Percentiles rank a stretch among this genome's conserved stretches.
Conservation (phyloP, 176 grass and related monocot genomes). For the Eleusine coracana region DNA sequence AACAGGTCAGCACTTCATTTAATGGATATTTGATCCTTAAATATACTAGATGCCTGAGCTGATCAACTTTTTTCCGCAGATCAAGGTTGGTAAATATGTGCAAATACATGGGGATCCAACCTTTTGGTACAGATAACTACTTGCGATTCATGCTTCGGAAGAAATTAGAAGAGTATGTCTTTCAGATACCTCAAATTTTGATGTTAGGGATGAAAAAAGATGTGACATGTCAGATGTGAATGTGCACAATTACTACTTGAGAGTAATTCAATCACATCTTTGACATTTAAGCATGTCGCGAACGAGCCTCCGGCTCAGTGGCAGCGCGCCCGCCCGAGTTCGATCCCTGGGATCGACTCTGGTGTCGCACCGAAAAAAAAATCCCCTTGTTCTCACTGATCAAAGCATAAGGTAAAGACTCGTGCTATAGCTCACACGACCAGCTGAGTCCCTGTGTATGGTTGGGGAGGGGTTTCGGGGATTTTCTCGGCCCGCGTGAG, state of each 20-base stretch:
- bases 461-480: no score
- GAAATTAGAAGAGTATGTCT: constrained; percentile 78
- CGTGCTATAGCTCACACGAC: no score
- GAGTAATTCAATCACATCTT: constrained; percentile 12
- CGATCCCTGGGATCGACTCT: no score
- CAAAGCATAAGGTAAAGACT: no score
- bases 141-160: constrained; percentile 92
- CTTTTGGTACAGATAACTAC: constrained; percentile 94
- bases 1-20: constrained; percentile 60
- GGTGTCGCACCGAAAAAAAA: no score
- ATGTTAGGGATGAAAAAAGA: constrained; percentile 31
- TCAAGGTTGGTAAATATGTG: constrained; percentile 95
- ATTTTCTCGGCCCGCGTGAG: no score
- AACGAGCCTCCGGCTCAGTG: no score
- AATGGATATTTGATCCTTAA: constrained; percentile 21
- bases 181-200: constrained; percentile 12
- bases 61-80: constrained; percentile 51
- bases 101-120: constrained; percentile 97
- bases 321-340: no score
- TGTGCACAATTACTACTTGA: constrained; percentile 11
- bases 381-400: no score
- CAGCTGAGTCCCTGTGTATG: no score
- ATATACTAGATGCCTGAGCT: constrained; percentile 25
- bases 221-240: neutral
- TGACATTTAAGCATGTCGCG: neutral